Evolutionary conservation across 148 eudicot species (phyloP), one percentile per base, ranked within the genome.

Genomic region (Chenopodium berlandieri): DNA sequence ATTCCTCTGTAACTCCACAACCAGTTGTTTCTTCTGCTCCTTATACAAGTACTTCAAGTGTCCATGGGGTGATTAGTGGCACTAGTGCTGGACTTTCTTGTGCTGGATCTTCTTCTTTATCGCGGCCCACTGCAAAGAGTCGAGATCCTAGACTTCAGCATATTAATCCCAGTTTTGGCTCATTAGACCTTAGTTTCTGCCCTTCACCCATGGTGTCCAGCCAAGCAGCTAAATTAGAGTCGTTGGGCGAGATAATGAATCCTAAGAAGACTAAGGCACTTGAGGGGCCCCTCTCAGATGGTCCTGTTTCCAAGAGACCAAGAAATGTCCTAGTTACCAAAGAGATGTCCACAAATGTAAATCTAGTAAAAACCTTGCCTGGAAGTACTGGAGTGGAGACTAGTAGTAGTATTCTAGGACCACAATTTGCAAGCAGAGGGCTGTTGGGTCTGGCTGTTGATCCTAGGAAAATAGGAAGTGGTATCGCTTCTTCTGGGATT

Each of bases 101-200:
- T 79, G 79, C 78, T 76, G 86, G 60, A 71, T 80, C 84, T 74
- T 84, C 73, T 82, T 82, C 88, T 62, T 63, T 78, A 8, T 46
- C 74, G 44, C 90, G 87, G 68, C 75, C 76, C 58, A 34, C 90
- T 50, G 89, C 79, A 25, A 96, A 84, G 90, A 92, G 92, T 74
- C 88, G 97, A 83, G 99, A 96, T 85, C 99, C 99, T 47, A 92
- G 99, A 84, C 94, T 94, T 72, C 86, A 94, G 37, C 85, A 85
- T 83, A 86, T 89, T 73, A 89, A 86, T 79, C 70, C 84, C 75
- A 88, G 84, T 82, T 64, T 72, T 44, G 85, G 79, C 69, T 32
- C 87, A 60, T 75, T 80, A 79, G 89, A 88, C 82, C 72, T 81
- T 17, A 86, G 84, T 50, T 83, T 84, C 72, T 76, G 77, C 16